Conservation (phyloP, 176 grass and related monocot genomes). For the Otatea glauca region DNA sequence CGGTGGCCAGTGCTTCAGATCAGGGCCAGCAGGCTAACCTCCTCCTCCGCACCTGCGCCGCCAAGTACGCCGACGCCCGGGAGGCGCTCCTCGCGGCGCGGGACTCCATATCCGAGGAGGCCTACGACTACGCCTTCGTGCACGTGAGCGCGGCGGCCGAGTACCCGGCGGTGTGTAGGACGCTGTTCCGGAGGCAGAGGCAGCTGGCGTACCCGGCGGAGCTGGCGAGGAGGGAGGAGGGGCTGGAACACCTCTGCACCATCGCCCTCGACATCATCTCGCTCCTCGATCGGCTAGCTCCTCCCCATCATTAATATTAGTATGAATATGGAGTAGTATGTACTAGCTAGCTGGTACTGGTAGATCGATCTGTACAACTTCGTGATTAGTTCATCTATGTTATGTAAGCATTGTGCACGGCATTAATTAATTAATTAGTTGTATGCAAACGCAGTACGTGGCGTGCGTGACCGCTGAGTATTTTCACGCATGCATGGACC, state of each 20-base stretch:
- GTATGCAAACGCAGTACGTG: too few relatives aligned
- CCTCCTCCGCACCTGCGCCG: slow-evolving; percentile 51
- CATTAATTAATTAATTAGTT: too few relatives aligned
- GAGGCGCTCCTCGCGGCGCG: slow-evolving; percentile 58
- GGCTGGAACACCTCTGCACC: slow-evolving; percentile 66
- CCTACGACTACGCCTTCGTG: slow-evolving; percentile 77
- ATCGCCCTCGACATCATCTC: slow-evolving; percentile 79
- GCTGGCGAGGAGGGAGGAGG: slow-evolving; percentile 58
- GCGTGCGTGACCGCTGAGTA: too few relatives aligned
- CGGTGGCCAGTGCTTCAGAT: background rate
- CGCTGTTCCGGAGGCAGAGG: slow-evolving; percentile 50
- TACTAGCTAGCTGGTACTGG: too few relatives aligned
- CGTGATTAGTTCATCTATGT: too few relatives aligned
- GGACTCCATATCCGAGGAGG: slow-evolving; percentile 46
- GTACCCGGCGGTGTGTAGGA: slow-evolving; percentile 74
- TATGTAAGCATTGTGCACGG: too few relatives aligned
- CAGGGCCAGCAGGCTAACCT: too few relatives aligned
- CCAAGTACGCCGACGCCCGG: slow-evolving; percentile 60
- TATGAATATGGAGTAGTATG: too few relatives aligned
- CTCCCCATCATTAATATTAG: too few relatives aligned
- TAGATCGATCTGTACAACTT: too few relatives aligned
- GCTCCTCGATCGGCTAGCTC: slow-evolving; percentile 22
- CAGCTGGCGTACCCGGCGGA: slow-evolving; percentile 53
- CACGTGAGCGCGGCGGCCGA: slow-evolving; percentile 73
- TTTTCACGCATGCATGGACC: too few relatives aligned